A percentile compares a stretch with the other conserved stretches of the same genome.
These are phyloP conservation scores for Ophiosphaerella korrae DNA, from an alignment of 2,329 filamentous ascomycete genomes.

Conservation along the genomic window DNA sequence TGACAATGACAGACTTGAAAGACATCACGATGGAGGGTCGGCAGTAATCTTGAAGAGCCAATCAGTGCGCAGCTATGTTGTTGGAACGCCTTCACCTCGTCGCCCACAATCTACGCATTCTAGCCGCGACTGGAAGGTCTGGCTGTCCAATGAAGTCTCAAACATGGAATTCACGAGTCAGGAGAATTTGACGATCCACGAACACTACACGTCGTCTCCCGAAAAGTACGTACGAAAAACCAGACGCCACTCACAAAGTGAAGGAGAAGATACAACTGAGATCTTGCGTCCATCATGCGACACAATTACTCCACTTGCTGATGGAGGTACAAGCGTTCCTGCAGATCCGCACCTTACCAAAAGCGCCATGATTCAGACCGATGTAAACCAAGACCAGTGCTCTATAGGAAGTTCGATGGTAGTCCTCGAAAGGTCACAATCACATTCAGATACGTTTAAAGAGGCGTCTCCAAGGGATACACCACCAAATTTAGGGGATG, in stretches of 20 bases:
- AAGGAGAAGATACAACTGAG: conserved; percentile 30
- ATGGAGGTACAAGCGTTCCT: not conserved
- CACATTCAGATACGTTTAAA: conserved; percentile 5
- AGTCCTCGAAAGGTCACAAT: conserved; percentile 1
- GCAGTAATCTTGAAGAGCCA: conserved; percentile 52
- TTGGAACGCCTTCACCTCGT: conserved; percentile 38
- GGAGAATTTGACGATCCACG: conserved; percentile 36
- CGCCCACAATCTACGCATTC: conserved; percentile 30
- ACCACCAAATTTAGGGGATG: not conserved
- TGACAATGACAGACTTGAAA: conserved; percentile 6
- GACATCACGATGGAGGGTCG: conserved; percentile 33
- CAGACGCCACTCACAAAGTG: conserved; percentile 28
- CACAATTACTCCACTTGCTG: conserved; percentile 5
- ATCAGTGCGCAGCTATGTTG: conserved; percentile 51
- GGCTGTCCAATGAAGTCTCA: conserved; percentile 53
- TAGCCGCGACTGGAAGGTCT: conserved; percentile 54
- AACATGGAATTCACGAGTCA: conserved; percentile 38
- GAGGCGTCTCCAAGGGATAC: not conserved
- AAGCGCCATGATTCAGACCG: not conserved
- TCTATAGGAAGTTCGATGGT: not conserved
- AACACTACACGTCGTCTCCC: conserved; percentile 21
- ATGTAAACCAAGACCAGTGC: not conserved
- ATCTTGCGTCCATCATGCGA: conserved; percentile 18
- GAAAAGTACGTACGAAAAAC: conserved; percentile 22
- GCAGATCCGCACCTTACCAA: too few species aligned